Percentiles rank a stretch among this genome's conserved stretches.
Evolutionary conservation across 2,329 filamentous ascomycete genomes (phyloP).

Genomic region (Raffaelea ambrosiae): DNA sequence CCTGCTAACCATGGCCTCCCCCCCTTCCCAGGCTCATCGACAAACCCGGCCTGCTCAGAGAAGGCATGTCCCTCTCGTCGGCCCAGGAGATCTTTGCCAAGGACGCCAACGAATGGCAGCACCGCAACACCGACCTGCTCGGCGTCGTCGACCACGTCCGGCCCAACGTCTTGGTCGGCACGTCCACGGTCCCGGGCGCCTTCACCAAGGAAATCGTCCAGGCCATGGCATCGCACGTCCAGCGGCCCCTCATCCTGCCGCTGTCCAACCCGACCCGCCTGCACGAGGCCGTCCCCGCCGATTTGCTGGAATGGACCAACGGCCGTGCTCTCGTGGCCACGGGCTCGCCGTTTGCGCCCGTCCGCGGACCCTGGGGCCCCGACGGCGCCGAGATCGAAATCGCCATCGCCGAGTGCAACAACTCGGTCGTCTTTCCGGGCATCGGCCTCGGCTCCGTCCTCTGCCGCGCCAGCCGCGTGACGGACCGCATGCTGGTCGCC

Average conservation of each 20-base stretch:
- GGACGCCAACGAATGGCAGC: constrained; percentile 53
- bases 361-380: constrained; percentile 49
- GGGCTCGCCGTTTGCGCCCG: constrained; percentile 72
- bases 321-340: constrained; percentile 75
- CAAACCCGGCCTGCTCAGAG: constrained; percentile 67
- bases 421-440: constrained; percentile 76
- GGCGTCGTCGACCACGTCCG: constrained; percentile 61
- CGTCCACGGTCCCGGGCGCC: constrained; percentile 66
- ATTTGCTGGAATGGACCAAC: constrained; percentile 70
- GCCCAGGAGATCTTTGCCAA: constrained; percentile 63
- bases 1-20: too few species aligned
- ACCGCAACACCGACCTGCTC: constrained; percentile 49
- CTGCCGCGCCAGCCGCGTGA: constrained; percentile 56
- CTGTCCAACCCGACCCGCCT: constrained; percentile 78
- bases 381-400: constrained; percentile 35
- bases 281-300: constrained; percentile 71
- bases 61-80: constrained; percentile 42
- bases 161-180: constrained; percentile 77
- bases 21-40: constrained; percentile 73
- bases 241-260: constrained; percentile 70
- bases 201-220: constrained; percentile 68
- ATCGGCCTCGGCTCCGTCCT: constrained; percentile 76
- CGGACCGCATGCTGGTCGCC: constrained; percentile 73
- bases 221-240: constrained; percentile 66
- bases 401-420: constrained; percentile 73